Conservation (phyloP, 2,329 filamentous ascomycete genomes). For the Cordyceps fumosorosea region DNA sequence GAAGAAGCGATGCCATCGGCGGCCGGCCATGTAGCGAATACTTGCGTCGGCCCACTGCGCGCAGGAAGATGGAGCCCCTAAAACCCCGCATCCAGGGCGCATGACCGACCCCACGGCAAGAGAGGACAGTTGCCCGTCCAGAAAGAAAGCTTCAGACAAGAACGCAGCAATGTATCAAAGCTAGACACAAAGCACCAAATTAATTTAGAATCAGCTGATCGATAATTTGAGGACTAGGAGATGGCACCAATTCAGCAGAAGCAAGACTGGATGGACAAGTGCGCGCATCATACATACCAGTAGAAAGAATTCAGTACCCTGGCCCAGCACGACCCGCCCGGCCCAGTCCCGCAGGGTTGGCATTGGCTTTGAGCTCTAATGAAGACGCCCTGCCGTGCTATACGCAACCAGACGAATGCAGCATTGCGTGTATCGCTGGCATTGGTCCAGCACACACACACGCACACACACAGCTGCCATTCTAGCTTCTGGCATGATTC, state of each 20-base stretch:
- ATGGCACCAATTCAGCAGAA: neutral
- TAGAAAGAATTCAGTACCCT: neutral
- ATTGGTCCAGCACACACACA: neutral
- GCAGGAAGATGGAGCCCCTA: conserved; percentile 5
- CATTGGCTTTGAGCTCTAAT: neutral
- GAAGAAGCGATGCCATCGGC: neutral
- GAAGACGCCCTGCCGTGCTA: neutral
- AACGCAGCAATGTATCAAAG: neutral
- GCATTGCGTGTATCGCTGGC: conserved; percentile 2
- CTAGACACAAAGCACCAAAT: neutral
- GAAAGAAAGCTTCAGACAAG: neutral
- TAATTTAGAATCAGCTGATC: neutral
- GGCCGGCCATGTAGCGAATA: neutral
- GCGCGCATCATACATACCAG: neutral
- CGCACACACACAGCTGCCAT: neutral
- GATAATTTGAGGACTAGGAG: neutral
- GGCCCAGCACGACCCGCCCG: neutral
- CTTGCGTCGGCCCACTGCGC: neutral
- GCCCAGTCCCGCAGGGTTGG: neutral
- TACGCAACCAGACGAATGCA: conserved; percentile 12
- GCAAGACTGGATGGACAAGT: neutral
- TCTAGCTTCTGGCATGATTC: neutral
- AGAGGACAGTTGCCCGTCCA: neutral
- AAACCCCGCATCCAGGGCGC: conserved; percentile 12
- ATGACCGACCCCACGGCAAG: conserved; percentile 10